Conservation (phyloP, 352 stramenopile genomes). For the Pythium catenulatum region DNA sequence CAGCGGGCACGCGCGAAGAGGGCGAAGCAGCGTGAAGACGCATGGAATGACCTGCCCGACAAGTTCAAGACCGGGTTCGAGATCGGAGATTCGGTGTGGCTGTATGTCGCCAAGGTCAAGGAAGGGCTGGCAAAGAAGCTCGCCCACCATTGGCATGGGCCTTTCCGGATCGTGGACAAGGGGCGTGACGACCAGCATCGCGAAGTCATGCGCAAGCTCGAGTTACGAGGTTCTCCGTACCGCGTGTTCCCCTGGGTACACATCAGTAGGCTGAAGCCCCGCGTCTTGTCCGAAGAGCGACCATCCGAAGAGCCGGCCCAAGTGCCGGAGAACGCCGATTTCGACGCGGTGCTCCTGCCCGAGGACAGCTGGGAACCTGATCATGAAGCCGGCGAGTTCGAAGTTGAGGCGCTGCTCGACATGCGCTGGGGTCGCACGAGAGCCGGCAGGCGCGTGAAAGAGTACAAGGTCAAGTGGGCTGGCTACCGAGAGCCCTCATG, state of each 20-base stretch:
- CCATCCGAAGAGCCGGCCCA: not conserved
- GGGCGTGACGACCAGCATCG: too few relatives aligned
- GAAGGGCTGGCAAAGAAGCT: conserved; percentile 43
- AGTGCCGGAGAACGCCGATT: conserved; percentile 38
- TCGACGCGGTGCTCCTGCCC: conserved; percentile 52
- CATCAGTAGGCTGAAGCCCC: conserved; percentile 55
- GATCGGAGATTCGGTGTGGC: conserved; percentile 37
- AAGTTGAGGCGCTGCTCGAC: conserved; percentile 40
- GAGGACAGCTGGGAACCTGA: conserved; percentile 56
- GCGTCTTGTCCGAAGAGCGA: conserved; percentile 3
- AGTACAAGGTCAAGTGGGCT: conserved; percentile 52
- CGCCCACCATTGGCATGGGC: conserved; percentile 60
- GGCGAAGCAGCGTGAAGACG: not conserved
- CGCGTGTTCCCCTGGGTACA: conserved; percentile 51
- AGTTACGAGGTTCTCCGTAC: conserved; percentile 9
- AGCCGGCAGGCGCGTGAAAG: not conserved
- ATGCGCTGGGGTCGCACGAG: conserved; percentile 17
- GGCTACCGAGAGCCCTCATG: conserved; percentile 47
- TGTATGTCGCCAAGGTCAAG: conserved; percentile 22
- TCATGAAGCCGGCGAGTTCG: conserved; percentile 15
- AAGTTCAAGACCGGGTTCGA: conserved; percentile 24
- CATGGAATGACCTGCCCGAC: not conserved
- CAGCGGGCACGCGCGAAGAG: not conserved
- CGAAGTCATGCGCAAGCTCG: conserved; percentile 19
- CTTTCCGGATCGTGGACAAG: conserved; percentile 51